Conservation (phyloP, 495 filamentous ascomycete genomes). For the Podospora bellae-mahoneyi region DNA sequence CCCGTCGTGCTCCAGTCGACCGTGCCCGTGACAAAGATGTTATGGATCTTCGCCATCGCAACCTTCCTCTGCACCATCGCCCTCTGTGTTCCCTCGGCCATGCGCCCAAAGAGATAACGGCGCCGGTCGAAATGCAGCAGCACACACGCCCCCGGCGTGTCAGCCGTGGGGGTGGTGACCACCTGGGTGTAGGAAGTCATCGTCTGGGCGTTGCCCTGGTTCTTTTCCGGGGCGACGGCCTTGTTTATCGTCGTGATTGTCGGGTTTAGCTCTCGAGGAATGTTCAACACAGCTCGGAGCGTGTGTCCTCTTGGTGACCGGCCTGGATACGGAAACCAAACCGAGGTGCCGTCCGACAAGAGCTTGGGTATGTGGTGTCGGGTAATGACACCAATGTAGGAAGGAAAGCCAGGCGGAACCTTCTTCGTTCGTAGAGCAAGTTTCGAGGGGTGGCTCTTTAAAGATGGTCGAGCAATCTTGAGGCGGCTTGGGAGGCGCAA, state of each 20-base stretch:
- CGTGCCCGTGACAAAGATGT: conserved; percentile 77
- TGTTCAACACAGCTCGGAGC: neutral
- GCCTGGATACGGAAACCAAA: neutral
- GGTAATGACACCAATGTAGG: neutral
- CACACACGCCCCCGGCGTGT: conserved; percentile 78
- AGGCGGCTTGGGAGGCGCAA: neutral
- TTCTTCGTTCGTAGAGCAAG: neutral
- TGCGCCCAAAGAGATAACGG: conserved; percentile 83
- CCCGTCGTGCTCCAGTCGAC: conserved; percentile 73
- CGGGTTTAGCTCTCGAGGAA: neutral
- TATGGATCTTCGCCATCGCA: conserved; percentile 55
- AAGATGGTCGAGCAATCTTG: neutral
- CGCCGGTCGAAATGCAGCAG: conserved; percentile 72
- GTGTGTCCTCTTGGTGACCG: neutral
- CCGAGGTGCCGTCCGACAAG: neutral
- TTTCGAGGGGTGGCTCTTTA: neutral
- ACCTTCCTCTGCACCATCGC: conserved; percentile 61
- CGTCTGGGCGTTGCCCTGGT: neutral
- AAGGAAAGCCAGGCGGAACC: neutral
- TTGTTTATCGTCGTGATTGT: neutral
- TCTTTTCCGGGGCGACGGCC: neutral
- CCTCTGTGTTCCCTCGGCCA: conserved; percentile 84
- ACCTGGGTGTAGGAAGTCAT: conserved; percentile 56
- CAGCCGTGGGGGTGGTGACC: conserved; percentile 78
- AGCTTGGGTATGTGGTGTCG: neutral